These are phyloP conservation scores for Neurospora sp. DNA, from an alignment of 495 filamentous ascomycete genomes.

Conservation along the genomic window DNA sequence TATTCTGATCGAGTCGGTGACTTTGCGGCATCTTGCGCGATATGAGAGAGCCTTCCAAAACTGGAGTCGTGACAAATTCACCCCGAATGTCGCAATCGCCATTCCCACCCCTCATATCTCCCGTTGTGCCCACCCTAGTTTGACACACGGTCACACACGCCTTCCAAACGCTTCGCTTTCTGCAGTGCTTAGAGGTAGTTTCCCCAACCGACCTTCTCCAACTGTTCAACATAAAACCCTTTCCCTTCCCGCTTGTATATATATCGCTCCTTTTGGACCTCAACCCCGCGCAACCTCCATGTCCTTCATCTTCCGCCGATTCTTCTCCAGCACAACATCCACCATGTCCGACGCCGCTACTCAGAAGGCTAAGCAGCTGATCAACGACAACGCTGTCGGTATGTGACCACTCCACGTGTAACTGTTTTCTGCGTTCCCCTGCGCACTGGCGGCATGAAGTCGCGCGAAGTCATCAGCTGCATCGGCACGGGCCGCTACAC, in stretches of 20 bases:
- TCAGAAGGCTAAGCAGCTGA: conserved; percentile 74
- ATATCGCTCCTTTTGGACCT: conserved; percentile 3
- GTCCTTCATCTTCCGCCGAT: conserved; percentile 69
- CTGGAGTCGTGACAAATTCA: background rate
- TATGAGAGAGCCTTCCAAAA: background rate
- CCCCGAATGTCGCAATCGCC: background rate
- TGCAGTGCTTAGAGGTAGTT: background rate
- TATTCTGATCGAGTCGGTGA: background rate
- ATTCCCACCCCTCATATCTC: background rate
- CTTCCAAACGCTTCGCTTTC: background rate
- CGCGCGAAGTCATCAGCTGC: background rate
- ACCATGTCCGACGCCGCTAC: conserved; percentile 75
- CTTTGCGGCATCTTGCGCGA: background rate
- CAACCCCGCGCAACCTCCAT: conserved; percentile 38
- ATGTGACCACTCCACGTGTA: conserved; percentile 23
- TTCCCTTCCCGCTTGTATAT: background rate
- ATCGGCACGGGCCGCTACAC: background rate
- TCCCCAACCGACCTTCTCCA: background rate
- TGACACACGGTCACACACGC: background rate
- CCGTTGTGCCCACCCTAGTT: background rate
- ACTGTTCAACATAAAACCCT: conserved; percentile 6
- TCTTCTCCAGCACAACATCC: conserved; percentile 52
- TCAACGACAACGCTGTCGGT: conserved; percentile 88
- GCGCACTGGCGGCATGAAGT: background rate
- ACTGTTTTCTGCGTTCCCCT: background rate